Conservation (phyloP, 192 early-diverging fungal genomes). For the Backusella luteola region DNA sequence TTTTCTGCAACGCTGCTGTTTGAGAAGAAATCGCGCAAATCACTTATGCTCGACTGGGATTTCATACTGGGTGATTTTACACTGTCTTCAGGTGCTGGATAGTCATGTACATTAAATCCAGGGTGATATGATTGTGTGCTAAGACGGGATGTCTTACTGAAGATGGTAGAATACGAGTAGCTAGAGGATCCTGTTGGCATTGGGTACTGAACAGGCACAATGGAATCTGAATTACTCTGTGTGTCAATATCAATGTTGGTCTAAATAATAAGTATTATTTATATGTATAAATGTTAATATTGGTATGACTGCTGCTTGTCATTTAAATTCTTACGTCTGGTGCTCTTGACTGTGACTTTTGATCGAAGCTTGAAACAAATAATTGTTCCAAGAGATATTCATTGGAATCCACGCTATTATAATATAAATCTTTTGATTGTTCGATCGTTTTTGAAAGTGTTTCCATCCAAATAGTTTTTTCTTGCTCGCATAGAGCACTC, state of each 20-base stretch:
- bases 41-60: slow-evolving; percentile 19
- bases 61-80: neutral
- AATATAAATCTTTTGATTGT: slow-evolving; percentile 27
- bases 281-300: neutral
- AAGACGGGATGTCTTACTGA: neutral
- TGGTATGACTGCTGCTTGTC: neutral
- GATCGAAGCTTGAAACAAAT: slow-evolving; percentile 32
- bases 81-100: neutral
- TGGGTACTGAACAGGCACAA: neutral
- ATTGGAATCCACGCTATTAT: neutral
- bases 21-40: slow-evolving; percentile 19
- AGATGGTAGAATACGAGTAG: neutral
- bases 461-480: slow-evolving; percentile 56
- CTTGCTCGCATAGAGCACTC: slow-evolving; percentile 46
- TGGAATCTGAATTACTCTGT: neutral
- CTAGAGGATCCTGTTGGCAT: neutral
- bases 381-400: slow-evolving; percentile 26
- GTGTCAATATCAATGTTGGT: neutral
- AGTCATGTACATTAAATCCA: neutral
- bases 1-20: slow-evolving; percentile 19
- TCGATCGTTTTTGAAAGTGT: slow-evolving; percentile 47
- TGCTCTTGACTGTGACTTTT: neutral
- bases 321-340: neutral
- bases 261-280: neutral
- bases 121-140: slow-evolving; percentile 1